Evolutionary conservation across 768 basidiomycete species (phyloP), one percentile per base, ranked within the genome.

Genomic region (Artomyces pyxidatus): DNA sequence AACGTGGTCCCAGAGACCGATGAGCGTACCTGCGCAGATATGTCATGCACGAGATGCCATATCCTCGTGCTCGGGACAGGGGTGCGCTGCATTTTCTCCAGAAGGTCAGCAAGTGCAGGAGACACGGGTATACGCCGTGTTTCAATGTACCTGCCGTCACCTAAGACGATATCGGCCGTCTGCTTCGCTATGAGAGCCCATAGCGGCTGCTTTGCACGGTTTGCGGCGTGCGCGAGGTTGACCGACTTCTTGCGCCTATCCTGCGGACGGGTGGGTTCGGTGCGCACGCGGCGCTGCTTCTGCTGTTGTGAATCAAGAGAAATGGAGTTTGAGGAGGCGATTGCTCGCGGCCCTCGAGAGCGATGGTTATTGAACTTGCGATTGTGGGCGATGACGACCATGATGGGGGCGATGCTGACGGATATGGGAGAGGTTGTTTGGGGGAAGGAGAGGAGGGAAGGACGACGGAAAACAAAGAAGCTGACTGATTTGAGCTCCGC

Each of bases 131-230:
- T 44, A 49, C 42, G 51, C 40, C 54, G 51, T 32, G 51, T 56
- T 50, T 56, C 54, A 10, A 56, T 47, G 39, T 56, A 56, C 54
- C 52, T 56, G 54, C 54, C 54, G 42, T 56, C 48, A 17, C 51
- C 54, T 12, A 49, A 25, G 14, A 56, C 54, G 17, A 53, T 37
- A 17, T 16, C 43, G n/a, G 41, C 48, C n/a, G 54, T 56, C 45
- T 56, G 54, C 43, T 53, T 39, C 9, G 54, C 48, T 11, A 53
- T 55, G 10, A 48, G 23, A 14, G 54, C 50, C 54, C 54, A 55
- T 25, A 42, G 47, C 3, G 54, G 19, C 41, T 47, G 40, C 37
- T 55, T 55, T 14, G 51, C 39, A 29, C 54, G 54, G 28, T 47
- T 42, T n/a, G 54, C 54, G n/a, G 50, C 47, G 19, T 47, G 51